A percentile compares a stretch with the other conserved stretches of the same genome.
These are phyloP conservation scores for Plasmopara muralis DNA, from an alignment of 352 stramenopile species.

Conservation along the genomic window DNA sequence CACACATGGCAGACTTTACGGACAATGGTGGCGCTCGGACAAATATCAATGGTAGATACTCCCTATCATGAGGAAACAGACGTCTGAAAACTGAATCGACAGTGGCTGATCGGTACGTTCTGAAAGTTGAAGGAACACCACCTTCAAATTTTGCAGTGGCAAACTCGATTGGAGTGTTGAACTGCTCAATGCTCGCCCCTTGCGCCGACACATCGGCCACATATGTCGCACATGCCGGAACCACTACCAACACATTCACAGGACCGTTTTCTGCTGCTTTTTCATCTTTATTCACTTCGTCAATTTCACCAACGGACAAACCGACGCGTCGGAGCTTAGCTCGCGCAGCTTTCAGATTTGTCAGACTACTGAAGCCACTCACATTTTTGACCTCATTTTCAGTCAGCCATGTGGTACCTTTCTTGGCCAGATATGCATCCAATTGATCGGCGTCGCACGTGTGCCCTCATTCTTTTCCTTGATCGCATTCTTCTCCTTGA, in stretches of 20 bases:
- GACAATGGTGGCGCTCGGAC: too few relatives aligned
- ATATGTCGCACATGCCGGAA: neutral
- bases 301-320: neutral
- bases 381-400: neutral
- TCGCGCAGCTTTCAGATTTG: neutral
- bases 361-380: neutral
- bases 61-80: too few relatives aligned
- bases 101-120: too few relatives aligned
- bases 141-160: too few relatives aligned
- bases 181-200: too few relatives aligned
- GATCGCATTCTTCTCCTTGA: conserved; percentile 1
- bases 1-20: too few relatives aligned
- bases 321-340: neutral
- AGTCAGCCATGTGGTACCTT: neutral
- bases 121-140: too few relatives aligned
- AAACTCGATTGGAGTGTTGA: too few relatives aligned
- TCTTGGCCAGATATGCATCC: conserved; percentile 8
- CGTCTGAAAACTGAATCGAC: too few relatives aligned
- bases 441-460: neutral
- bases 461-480: neutral
- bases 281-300: conserved; percentile 1
- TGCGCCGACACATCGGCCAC: too few relatives aligned
- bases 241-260: conserved; percentile 10
- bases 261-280: neutral
- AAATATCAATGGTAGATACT: too few relatives aligned